Percentiles rank a stretch among this genome's conserved stretches.
Evolutionary conservation across 176 grass and related monocot species (phyloP).

Genomic region (Elymus sibiricus): DNA sequence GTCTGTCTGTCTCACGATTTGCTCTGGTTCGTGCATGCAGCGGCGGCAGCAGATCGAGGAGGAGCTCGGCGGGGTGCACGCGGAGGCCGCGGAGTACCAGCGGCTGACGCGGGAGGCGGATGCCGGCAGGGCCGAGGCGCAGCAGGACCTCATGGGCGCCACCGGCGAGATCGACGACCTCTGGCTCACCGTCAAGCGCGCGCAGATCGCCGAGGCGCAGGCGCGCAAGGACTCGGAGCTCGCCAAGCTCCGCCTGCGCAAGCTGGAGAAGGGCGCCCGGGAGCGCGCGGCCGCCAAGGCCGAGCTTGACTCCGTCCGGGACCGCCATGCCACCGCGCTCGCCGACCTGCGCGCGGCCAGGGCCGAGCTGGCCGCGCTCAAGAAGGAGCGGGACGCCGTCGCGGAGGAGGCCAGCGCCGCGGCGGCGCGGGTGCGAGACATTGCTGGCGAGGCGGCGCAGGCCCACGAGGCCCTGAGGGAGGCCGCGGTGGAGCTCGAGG

Average conservation of each 20-base stretch:
- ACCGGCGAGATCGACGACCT: conserved; percentile 46
- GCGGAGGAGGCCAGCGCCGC: conserved; percentile 28
- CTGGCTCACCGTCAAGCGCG: conserved; percentile 43
- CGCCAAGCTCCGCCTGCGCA: conserved; percentile 48
- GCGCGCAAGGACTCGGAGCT: conserved; percentile 62
- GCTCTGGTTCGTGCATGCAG: conserved; percentile 2
- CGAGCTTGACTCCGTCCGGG: conserved; percentile 35
- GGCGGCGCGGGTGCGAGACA: conserved; percentile 17
- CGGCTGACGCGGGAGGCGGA: conserved; percentile 31
- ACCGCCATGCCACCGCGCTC: conserved; percentile 30
- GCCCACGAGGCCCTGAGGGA: conserved; percentile 33
- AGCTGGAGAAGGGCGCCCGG: conserved; percentile 24
- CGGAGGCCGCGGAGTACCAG: conserved; percentile 34
- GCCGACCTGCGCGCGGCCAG: conserved; percentile 41
- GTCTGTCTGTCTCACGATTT: too few species aligned
- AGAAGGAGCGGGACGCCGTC: conserved; percentile 42
- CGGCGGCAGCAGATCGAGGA: conserved; percentile 34
- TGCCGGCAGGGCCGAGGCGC: conserved; percentile 13
- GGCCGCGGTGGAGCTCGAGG: conserved; percentile 43
- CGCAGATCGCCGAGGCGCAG: conserved; percentile 43
- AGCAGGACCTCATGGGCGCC: conserved; percentile 33
- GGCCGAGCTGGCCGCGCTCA: conserved; percentile 40
- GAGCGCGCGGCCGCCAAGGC: conserved; percentile 36
- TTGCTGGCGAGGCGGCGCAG: conserved; percentile 15
- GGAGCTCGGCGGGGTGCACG: conserved; percentile 47